Base-by-base conservation (phyloP, 2,329 filamentous ascomycete species). In the Allantophomopsis cytisporea region DNA sequence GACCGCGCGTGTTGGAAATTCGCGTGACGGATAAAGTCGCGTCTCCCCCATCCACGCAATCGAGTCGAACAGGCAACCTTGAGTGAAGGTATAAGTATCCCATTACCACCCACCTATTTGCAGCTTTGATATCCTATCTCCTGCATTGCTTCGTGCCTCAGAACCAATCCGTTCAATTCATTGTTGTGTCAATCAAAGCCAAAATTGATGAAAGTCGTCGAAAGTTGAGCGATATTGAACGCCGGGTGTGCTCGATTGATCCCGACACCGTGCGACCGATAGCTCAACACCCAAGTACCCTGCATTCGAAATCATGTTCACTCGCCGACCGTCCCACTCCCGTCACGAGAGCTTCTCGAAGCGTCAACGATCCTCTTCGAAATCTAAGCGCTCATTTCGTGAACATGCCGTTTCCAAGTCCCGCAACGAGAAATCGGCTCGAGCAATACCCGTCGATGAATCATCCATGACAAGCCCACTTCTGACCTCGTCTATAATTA, bases 401-500 rank as follows among this genome's bases (percentile, higher is more conserved):
- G 55, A 57, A n/a, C 50, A 58, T 47, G 54, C 50, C 3, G 49
- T 58, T 28, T 55, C 53, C n/a, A 58, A 58, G 39, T 47, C 47
- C 43, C 52, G 55, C 18, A 44, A 45, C 23, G 54, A 55, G 31
- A 45, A 50, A 37, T 43, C 51, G 15, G 48, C 50, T 18, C 52
- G 44, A 42, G 44, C 43, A 46, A 47, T 50, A 35, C 45, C 47
- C 23, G 53, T 54, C 35, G 23, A 31, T 20, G 50, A 52, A 40
- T 37, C 39, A 21, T 41, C 41, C 39, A 39, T 49, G 5, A 36
- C 45, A 4, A 42, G 40, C 41, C 48, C 41, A 53, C 71, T 61
- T 41, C 55, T 76, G 42, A 71, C 70, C 18, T 81, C 80, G 2
- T 66, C 80, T 35, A 84, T 91, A 55, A 73, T 93, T 49, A 93